Conservation (phyloP, 768 basidiomycete genomes). For the Exsudoporus frostii region DNA sequence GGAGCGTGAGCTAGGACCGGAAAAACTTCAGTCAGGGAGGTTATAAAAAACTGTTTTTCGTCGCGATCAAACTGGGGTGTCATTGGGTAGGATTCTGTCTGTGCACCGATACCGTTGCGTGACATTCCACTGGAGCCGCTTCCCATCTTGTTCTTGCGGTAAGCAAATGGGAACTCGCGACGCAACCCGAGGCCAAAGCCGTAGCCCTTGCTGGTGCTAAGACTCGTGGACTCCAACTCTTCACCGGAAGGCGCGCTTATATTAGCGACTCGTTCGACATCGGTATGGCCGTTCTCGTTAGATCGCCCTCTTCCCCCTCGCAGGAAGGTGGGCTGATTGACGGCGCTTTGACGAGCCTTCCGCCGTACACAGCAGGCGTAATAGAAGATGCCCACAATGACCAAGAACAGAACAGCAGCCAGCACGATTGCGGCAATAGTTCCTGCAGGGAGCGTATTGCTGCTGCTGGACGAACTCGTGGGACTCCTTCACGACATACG, state of each 20-base stretch:
- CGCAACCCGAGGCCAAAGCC: conserved; percentile 34
- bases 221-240: conserved; percentile 25
- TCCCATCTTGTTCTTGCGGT: conserved; percentile 23
- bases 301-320: neutral
- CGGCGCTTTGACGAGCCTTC: conserved; percentile 31
- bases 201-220: conserved; percentile 33
- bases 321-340: conserved; percentile 3
- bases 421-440: conserved; percentile 67
- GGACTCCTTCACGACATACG: conserved; percentile 12
- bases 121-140: conserved; percentile 19
- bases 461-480: conserved; percentile 11
- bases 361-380: conserved; percentile 49
- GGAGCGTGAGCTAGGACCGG: conserved; percentile 16
- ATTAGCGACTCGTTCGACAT: conserved; percentile 11
- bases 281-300: neutral
- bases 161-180: conserved; percentile 24
- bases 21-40: conserved; percentile 18
- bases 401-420: conserved; percentile 50
- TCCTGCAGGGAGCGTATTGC: conserved; percentile 41
- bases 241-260: conserved; percentile 14
- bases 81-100: conserved; percentile 23
- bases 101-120: conserved; percentile 5
- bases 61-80: conserved; percentile 20
- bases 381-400: conserved; percentile 42
- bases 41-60: conserved; percentile 29